Evolutionary conservation across 495 filamentous ascomycete genomes (phyloP), one percentile per base, ranked within the genome.

Genomic region (Articulospora tetracladia): DNA sequence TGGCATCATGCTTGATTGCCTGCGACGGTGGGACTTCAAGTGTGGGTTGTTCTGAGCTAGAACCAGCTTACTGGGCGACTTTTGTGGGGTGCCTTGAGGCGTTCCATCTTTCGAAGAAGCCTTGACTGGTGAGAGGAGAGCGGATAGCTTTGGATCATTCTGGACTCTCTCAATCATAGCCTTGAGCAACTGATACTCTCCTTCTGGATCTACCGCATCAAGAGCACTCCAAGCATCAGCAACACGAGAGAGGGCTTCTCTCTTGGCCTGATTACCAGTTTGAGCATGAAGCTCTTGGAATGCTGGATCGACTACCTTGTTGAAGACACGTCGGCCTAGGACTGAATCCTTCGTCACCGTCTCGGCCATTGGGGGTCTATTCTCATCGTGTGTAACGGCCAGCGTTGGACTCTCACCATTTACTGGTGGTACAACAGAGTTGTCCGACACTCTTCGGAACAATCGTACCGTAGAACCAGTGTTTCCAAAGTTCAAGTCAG

Each of bases 401-500:
- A 49, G 51, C 49, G 55, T 23, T 6, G 67, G 63, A 2, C 63
- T 60, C 39, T 66, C 63, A 0, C 62, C 61, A 22, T 61, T 60
- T 27, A 63, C 57, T 44, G 61, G 60, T 15, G 60, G 60, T 19
- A 53, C 55, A 63, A 72, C 74, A 8, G 79, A 85, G 60, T 83
- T 83, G 63, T 88, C 86, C 8, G 92, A 94, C 1, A 93, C 92
- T 20, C 93, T 86, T 57, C 90, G 88, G 76, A 97, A 97, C 51
- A 93, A 88, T 28, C 92, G 86, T 52, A 93, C 86, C 15, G 94
- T 96, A 0, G 92, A 96, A 1, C 88, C 89, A 20, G 85, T 86
- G 69, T 97, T 97, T 28, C 93, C 94, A 68, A 93, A 97, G 50
- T 85, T 91, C 73, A 92, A 84, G 70, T 96, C 89, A 3, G 94